Evolutionary conservation across 331 rosid genomes (phyloP).

Genomic region (Acacia concinna): DNA sequence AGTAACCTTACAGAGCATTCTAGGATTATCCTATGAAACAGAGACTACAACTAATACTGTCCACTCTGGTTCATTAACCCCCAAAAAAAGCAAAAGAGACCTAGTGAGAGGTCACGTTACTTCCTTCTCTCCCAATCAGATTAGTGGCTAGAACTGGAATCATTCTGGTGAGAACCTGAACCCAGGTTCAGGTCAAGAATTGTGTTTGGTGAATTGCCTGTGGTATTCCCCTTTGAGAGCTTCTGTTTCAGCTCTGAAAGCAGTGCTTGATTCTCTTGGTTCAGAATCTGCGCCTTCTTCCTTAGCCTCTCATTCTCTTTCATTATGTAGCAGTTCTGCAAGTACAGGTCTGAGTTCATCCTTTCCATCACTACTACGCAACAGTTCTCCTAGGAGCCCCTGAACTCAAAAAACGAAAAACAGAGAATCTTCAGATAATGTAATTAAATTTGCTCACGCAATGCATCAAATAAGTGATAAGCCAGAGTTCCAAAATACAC

Average conservation of each 20-base stretch:
- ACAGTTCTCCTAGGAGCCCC: constrained; percentile 23
- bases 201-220: constrained; percentile 45
- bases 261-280: constrained; percentile 90
- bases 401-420: constrained; percentile 31
- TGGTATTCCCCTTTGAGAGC: constrained; percentile 58
- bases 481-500: neutral
- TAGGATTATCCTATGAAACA: constrained; percentile 47
- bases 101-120: constrained; percentile 63
- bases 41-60: constrained; percentile 48
- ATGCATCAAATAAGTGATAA: constrained; percentile 28
- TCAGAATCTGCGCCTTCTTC: constrained; percentile 92
- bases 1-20: constrained; percentile 32
- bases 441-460: neutral
- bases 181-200: constrained; percentile 70
- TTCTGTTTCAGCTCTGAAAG: constrained; percentile 92
- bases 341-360: constrained; percentile 87
- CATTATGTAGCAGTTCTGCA: constrained; percentile 97
- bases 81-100: constrained; percentile 28
- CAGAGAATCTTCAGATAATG: constrained; percentile 23
- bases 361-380: constrained; percentile 64
- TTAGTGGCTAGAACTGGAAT: constrained; percentile 67
- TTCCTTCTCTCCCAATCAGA: constrained; percentile 24
- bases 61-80: constrained; percentile 58
- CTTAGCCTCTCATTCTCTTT: constrained; percentile 90
- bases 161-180: constrained; percentile 53